A percentile compares a stretch with the other conserved stretches of the same genome.
phyloP scores from a whole-genome alignment of 306 rosid genomes.

The Inga leiocalycina region DNA sequence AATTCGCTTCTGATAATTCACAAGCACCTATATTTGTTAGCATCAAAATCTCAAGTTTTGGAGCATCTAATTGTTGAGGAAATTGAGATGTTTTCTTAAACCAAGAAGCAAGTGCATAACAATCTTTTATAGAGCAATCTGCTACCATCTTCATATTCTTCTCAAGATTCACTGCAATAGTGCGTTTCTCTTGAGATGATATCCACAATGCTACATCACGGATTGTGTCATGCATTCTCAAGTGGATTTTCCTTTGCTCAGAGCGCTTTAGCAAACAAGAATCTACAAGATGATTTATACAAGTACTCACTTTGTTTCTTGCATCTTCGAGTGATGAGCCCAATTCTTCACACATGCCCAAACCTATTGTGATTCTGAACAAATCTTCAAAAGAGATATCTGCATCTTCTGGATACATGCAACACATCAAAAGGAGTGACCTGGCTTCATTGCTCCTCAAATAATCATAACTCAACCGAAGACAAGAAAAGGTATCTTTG shows the following conservation, averaged over 20 bases:
- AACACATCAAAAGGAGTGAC: not conserved
- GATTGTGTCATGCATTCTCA: conserved; percentile 27
- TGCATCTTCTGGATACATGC: not conserved
- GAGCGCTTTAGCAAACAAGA: conserved; percentile 1
- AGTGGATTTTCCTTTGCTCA: not conserved
- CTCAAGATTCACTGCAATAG: conserved; percentile 6
- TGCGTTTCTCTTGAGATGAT: not conserved
- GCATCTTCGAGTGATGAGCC: not conserved
- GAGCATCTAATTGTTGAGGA: not conserved
- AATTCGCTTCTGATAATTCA: not conserved
- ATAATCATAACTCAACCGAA: not conserved
- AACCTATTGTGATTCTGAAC: not conserved
- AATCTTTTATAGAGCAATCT: not conserved
- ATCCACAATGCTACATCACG: conserved; percentile 7
- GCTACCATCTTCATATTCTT: not conserved
- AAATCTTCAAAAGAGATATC: conserved; percentile 7
- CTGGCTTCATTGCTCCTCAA: not conserved
- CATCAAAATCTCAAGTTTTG: not conserved
- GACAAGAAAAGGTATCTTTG: not conserved
- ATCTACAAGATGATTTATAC: conserved; percentile 20
- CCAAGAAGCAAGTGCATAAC: not conserved
- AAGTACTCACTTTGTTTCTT: conserved; percentile 1
- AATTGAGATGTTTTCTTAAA: not conserved
- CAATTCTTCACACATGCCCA: not conserved
- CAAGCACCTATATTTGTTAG: not conserved